These are phyloP conservation scores for Sisymbrium altissimum DNA, from an alignment of 345 rosid species.

Conservation along the genomic window DNA sequence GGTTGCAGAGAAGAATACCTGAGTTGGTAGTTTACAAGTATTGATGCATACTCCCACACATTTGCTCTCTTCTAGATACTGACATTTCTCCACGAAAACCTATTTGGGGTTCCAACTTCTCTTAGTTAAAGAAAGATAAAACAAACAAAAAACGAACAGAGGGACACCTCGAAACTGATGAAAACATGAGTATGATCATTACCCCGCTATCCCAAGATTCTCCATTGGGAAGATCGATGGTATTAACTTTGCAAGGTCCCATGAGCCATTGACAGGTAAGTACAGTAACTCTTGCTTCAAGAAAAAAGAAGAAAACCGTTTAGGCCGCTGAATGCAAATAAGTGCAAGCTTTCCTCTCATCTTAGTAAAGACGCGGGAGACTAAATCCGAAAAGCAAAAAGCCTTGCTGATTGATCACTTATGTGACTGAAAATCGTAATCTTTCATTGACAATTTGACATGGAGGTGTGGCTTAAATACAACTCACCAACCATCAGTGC, in stretches of 20 bases:
- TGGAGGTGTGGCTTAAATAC: background rate
- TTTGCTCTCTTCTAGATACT: constrained; percentile 90
- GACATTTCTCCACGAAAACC: constrained; percentile 92
- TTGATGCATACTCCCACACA: constrained; percentile 80
- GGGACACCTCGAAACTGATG: background rate
- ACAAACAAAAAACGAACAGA: background rate
- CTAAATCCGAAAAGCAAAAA: too few species aligned
- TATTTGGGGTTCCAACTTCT: constrained; percentile 23
- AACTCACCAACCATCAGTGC: constrained; percentile 89
- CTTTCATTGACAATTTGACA: background rate
- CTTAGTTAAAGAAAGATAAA: background rate
- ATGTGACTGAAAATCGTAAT: background rate
- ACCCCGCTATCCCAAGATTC: constrained; percentile 73
- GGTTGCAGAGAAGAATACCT: constrained; percentile 37
- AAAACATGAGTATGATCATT: constrained; percentile 16
- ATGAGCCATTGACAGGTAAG: constrained; percentile 95
- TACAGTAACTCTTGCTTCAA: constrained; percentile 75
- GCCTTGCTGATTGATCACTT: too few species aligned
- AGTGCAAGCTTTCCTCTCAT: background rate
- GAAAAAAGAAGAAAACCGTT: background rate
- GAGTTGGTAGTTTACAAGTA: constrained; percentile 95
- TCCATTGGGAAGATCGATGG: constrained; percentile 79
- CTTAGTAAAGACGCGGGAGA: background rate
- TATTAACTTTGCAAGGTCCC: constrained; percentile 68
- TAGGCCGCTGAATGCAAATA: background rate